phyloP scores from a whole-genome alignment of 2,329 filamentous ascomycete genomes.

The Ciborinia camelliae region DNA sequence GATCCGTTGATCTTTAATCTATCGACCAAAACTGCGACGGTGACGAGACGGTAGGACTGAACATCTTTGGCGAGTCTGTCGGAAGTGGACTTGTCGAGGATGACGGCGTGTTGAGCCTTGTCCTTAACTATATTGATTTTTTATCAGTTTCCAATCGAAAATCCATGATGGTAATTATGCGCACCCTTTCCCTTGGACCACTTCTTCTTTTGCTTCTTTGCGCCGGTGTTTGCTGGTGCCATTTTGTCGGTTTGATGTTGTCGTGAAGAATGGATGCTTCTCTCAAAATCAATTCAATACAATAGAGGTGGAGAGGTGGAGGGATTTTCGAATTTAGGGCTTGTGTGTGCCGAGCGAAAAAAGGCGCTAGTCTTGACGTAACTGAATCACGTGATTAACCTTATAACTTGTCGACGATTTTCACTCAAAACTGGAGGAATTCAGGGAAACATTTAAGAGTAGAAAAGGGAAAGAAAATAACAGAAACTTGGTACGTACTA shows the following conservation, averaged over 20 bases:
- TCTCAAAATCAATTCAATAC: constrained; percentile 15
- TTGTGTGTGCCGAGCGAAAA: constrained; percentile 20
- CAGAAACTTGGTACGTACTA: not conserved
- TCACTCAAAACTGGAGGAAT: not conserved
- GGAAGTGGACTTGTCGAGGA: constrained; percentile 95
- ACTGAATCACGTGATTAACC: not conserved
- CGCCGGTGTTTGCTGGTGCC: constrained; percentile 58
- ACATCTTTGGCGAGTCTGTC: constrained; percentile 99
- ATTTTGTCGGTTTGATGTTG: constrained; percentile 23
- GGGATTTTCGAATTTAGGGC: constrained; percentile 20
- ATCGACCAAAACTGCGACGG: constrained; percentile 97
- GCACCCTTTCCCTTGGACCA: constrained; percentile 53
- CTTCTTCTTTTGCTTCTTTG: constrained; percentile 83
- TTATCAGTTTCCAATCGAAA: constrained; percentile 10
- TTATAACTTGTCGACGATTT: too few relatives aligned
- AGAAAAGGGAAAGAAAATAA: not conserved
- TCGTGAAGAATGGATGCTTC: constrained; percentile 16
- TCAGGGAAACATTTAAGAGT: not conserved
- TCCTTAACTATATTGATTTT: constrained; percentile 78
- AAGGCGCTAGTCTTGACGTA: constrained; percentile 8
- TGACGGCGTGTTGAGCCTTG: constrained; percentile 99
- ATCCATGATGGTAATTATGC: constrained; percentile 30
- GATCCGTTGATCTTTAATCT: constrained; percentile 99
- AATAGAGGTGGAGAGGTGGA: constrained; percentile 17
- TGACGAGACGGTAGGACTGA: constrained; percentile 99